These are phyloP conservation scores for Candida cerambycidarum DNA, from an alignment of 805 yeast genomes.

Conservation along the genomic window DNA sequence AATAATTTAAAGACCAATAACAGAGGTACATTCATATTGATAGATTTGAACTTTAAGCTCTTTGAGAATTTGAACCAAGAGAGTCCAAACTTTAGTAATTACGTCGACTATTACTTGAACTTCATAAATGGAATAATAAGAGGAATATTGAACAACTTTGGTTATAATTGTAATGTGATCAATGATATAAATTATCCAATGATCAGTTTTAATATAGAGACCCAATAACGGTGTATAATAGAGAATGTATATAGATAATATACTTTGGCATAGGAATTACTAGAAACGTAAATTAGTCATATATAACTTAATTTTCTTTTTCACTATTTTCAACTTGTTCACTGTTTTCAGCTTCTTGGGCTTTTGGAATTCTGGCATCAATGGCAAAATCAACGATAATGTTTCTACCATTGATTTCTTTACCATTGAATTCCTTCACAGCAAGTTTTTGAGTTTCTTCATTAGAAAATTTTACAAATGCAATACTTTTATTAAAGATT, in stretches of 20 bases:
- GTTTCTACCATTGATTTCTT: conserved; percentile 61
- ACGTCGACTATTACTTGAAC: conserved; percentile 55
- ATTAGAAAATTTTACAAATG: conserved; percentile 58
- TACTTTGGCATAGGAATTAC: no score
- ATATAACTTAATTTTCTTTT: conserved; percentile 4
- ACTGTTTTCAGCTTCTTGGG: conserved; percentile 20
- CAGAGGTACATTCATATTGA: conserved; percentile 75
- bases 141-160: conserved; percentile 70
- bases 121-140: conserved; percentile 75
- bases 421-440: conserved; percentile 68
- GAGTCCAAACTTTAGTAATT: conserved; percentile 52
- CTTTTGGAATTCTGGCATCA: conserved; percentile 45
- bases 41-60: conserved; percentile 63
- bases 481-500: conserved; percentile 61
- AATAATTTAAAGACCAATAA: conserved; percentile 93
- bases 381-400: conserved; percentile 73
- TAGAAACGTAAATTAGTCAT: conserved; percentile 1
- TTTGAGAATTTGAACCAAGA: conserved; percentile 52
- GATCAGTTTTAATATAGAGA: conserved; percentile 73
- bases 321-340: conserved; percentile 20
- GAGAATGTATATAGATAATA: neutral
- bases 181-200: conserved; percentile 66
- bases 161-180: conserved; percentile 61
- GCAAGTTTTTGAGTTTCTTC: conserved; percentile 69
- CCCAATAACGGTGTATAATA: conserved; percentile 21